A percentile compares a stretch with the other conserved stretches of the same genome.
These are phyloP conservation scores for Dioscorea alata DNA, from an alignment of 106 monocot genomes.

Conservation along the genomic window DNA sequence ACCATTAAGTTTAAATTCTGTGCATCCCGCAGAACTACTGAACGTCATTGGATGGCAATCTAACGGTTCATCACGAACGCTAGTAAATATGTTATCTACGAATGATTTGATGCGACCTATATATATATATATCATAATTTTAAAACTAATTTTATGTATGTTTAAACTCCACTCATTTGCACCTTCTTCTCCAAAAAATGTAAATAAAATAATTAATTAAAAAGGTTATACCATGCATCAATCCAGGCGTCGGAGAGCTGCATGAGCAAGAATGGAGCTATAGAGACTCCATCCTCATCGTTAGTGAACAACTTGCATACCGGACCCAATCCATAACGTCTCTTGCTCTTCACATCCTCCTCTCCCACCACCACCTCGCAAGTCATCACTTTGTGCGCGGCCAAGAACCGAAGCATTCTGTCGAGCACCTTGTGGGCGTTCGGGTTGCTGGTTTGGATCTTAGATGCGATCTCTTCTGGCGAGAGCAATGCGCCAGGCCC, in stretches of 20 bases:
- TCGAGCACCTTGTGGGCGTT: conserved; percentile 9
- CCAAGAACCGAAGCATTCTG: conserved; percentile 13
- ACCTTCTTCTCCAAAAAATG: too few relatives aligned
- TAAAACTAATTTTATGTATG: too few relatives aligned
- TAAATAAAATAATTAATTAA: too few relatives aligned
- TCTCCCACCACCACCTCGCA: background rate
- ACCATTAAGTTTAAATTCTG: too few relatives aligned
- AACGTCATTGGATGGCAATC: too few relatives aligned
- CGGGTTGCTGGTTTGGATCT: conserved; percentile 8
- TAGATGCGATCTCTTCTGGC: background rate
- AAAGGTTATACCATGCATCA: background rate
- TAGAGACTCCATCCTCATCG: background rate
- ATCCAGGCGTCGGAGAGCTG: background rate
- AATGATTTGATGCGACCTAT: too few relatives aligned
- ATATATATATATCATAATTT: too few relatives aligned
- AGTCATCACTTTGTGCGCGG: conserved; percentile 6
- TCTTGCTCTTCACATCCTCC: background rate
- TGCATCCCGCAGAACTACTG: too few relatives aligned
- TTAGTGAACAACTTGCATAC: conserved; percentile 11
- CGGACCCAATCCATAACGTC: conserved; percentile 11
- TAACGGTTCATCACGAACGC: too few relatives aligned
- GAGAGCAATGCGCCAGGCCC: conserved; percentile 3
- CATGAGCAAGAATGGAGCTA: background rate
- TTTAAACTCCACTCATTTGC: too few relatives aligned
- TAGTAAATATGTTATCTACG: too few relatives aligned